Evolutionary conservation across 805 yeast genomes (phyloP), one percentile per base, ranked within the genome.

Genomic region (Candida silvicultrix): DNA sequence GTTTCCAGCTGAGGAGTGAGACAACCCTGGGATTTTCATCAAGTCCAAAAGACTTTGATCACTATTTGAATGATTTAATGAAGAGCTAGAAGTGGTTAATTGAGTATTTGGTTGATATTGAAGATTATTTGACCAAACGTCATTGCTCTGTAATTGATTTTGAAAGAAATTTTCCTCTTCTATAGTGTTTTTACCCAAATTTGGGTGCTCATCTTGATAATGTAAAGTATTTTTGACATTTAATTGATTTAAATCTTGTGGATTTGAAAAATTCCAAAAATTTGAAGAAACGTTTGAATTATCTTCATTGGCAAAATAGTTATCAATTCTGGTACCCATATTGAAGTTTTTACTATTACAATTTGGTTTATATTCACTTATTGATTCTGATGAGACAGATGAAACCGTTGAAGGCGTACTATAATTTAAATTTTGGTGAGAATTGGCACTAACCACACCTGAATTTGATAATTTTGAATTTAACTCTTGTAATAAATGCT

Each of bases 341-440:
- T 34, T 34, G 37, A 5, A 9, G 12, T 34, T 34, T 12, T 18
- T 34, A 18, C 10, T 15, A 16, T 5, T 32, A 5, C 5, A n/a
- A 32, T 18, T 8, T 18, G 38, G 38, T 21, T 37, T 20, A 14
- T 38, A 29, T 8, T 21, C 41, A 16, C 31, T 19, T 14, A 41
- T 23, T n/a, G 47, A 44, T 12, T 38, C 43, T 20, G 47, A 37
- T 3, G 50, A 47, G 20, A 16, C 40, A 25, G 46, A 39, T 35
- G 50, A 44, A 7, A 20, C n/a, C 9, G 50, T 43, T 6, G 50
- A 47, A 31, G 38, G 34, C 19, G 41, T 34, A 9, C 32, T 16
- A 15, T 21, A 23, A 4, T 34, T 10, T 18, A 34, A 34, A 34
- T 34, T 34, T 18, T 18, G 20, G 14, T 18, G 21, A 18, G 37